phyloP scores from a whole-genome alignment of 2,329 filamentous ascomycete genomes.

The Claviceps humidiphila region DNA sequence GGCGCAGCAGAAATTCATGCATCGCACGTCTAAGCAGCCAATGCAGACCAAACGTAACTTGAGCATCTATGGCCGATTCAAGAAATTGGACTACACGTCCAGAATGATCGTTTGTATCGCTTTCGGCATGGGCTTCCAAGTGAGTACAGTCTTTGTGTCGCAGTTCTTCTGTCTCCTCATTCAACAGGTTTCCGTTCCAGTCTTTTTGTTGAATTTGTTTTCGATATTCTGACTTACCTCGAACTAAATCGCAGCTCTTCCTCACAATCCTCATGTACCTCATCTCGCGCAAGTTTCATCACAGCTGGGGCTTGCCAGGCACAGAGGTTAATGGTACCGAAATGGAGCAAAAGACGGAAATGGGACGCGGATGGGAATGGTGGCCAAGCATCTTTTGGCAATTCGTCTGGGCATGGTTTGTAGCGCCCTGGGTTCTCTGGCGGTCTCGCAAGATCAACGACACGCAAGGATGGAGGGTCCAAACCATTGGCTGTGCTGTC shows the following conservation, averaged over 20 bases:
- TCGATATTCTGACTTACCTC: neutral
- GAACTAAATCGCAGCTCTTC: constrained; percentile 31
- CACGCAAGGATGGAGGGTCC: constrained; percentile 49
- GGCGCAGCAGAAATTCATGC: constrained; percentile 26
- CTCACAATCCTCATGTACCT: constrained; percentile 45
- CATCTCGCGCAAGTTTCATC: constrained; percentile 26
- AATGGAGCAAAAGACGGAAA: constrained; percentile 31
- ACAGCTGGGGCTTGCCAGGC: constrained; percentile 44
- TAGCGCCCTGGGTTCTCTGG: constrained; percentile 30
- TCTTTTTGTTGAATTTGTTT: neutral
- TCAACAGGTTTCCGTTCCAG: neutral
- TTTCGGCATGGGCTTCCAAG: constrained; percentile 42
- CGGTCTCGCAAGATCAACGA: constrained; percentile 47
- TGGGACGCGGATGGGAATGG: constrained; percentile 50
- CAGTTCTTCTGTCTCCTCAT: neutral
- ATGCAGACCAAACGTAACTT: constrained; percentile 8
- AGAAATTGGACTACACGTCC: constrained; percentile 26
- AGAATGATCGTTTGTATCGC: constrained; percentile 35
- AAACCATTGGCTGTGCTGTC: constrained; percentile 40
- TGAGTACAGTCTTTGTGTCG: constrained; percentile 16
- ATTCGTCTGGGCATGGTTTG: constrained; percentile 45
- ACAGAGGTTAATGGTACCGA: constrained; percentile 39
- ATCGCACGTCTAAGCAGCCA: neutral
- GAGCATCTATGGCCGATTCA: constrained; percentile 17
- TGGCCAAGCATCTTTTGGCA: constrained; percentile 49